phyloP scores from a whole-genome alignment of 768 basidiomycete species.

The Candolleomyces aberdarensis region DNA sequence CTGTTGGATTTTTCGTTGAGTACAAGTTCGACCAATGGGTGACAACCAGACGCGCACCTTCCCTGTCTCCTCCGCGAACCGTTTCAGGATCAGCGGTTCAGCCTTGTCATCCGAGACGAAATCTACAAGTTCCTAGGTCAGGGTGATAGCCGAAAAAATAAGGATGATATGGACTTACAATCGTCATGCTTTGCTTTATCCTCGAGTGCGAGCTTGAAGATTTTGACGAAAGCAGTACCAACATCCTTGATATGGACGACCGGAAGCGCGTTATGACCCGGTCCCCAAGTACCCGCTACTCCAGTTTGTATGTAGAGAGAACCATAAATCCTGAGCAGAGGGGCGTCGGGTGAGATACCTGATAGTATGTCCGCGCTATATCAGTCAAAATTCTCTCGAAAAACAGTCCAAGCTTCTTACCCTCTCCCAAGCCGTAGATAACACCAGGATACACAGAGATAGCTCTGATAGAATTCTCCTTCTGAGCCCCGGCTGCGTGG shows the following conservation, averaged over 20 bases:
- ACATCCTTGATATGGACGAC: conserved; percentile 41
- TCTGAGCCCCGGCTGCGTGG: conserved; percentile 36
- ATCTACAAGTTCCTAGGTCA: conserved; percentile 22
- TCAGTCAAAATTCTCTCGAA: not conserved
- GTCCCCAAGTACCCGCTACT: conserved; percentile 41
- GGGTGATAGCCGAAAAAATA: not conserved
- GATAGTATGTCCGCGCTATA: not conserved
- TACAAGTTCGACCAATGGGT: not conserved
- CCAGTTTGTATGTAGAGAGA: conserved; percentile 25
- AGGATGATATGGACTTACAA: conserved; percentile 25
- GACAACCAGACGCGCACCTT: too few species aligned
- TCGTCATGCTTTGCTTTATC: conserved; percentile 39
- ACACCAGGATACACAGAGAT: conserved; percentile 39
- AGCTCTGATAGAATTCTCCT: conserved; percentile 39
- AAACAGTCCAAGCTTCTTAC: conserved; percentile 10
- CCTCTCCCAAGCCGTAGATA: conserved; percentile 43
- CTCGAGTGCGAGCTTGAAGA: conserved; percentile 38
- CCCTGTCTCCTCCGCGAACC: too few species aligned
- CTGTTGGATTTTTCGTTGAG: conserved; percentile 22
- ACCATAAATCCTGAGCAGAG: not conserved
- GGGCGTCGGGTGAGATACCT: not conserved
- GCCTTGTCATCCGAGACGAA: conserved; percentile 15
- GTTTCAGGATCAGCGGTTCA: too few species aligned
- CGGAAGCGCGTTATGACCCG: conserved; percentile 33
- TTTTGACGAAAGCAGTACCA: conserved; percentile 27